Base-by-base conservation (phyloP, 139 green algal species). In the Picochlorum sp. region DNA sequence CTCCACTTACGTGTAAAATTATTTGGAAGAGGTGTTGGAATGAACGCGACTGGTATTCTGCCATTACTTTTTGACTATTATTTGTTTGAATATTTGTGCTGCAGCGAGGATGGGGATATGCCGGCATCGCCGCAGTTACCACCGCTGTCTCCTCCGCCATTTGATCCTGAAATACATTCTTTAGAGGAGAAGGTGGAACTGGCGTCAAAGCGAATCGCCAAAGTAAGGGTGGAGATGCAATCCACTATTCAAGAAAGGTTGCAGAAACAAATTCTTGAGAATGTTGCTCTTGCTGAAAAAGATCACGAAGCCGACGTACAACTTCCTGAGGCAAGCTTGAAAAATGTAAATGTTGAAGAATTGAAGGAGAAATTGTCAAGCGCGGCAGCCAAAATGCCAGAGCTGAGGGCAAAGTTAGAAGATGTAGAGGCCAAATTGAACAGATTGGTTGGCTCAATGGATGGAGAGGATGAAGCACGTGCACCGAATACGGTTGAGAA, bases 321-420 rank as follows among this genome's bases (percentile, higher is more conserved):
- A 12, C 20, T 43, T 28, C 40, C 43, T 28, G 57, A 29, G 39
- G 58, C 25, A 28, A 51, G 35, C 56, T n/a, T n/a, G n/a, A n/a
- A n/a, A n/a, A n/a, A 29, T 14, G 18, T 29, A 9, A 9, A 26
- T 54, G 33, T 33, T 12, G 55, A 20, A 1, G 63, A 65, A 49
- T 32, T 74, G 59, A 59, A 64, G 51, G 24, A 55, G 30, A 57
- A 49, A 36, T 52, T 73, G 57, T n/a, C 28, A 32, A 26, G 32
- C 18, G 65, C 65, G 13, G 29, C 65, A 6, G 53, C 28, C 32
- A 29, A 43, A 44, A 47, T 73, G 49, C 65, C 65, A 12, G 28
- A 33, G 36, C 57, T 73, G 13, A 44, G 57, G 8, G 67, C 67
- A 13, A 58, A 43, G 14, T 44, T 74, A 24, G 67, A 74, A 58